Percentiles rank a stretch among this genome's conserved stretches.
These are phyloP conservation scores for Podila verticillata DNA, from an alignment of 192 early-diverging fungal genomes.

Conservation along the genomic window DNA sequence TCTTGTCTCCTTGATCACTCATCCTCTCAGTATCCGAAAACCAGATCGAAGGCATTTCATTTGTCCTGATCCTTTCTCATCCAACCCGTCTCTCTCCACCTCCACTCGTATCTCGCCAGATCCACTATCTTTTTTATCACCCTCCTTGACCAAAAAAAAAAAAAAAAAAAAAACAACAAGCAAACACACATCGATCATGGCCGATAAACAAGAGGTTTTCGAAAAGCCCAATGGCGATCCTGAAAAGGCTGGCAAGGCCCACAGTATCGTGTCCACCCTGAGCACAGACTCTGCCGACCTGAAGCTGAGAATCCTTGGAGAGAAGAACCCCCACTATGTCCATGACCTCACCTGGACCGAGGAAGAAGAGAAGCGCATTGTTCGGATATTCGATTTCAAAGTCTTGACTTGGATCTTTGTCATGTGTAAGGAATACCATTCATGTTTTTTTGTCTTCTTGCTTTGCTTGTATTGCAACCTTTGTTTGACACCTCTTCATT, in stretches of 20 bases:
- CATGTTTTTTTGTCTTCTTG: no score
- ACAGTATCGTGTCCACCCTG: slow-evolving; percentile 19
- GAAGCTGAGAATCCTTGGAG: slow-evolving; percentile 17
- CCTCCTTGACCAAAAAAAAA: background rate
- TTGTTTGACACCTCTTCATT: background rate
- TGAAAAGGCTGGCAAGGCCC: slow-evolving; percentile 20
- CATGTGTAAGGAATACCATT: slow-evolving; percentile 55
- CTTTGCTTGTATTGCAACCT: background rate
- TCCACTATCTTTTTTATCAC: background rate
- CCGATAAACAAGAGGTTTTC: slow-evolving; percentile 24
- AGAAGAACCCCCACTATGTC: slow-evolving; percentile 33
- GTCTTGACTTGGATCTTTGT: slow-evolving; percentile 54
- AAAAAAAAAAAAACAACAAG: background rate
- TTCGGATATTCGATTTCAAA: slow-evolving; percentile 58
- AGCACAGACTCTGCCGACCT: slow-evolving; percentile 17
- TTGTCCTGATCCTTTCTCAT: background rate
- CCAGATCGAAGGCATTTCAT: background rate
- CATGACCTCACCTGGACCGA: slow-evolving; percentile 57
- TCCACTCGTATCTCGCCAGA: background rate
- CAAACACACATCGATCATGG: background rate
- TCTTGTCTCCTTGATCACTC: background rate
- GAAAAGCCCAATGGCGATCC: background rate
- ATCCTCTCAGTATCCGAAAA: background rate
- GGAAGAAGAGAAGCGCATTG: slow-evolving; percentile 58
- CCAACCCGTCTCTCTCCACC: background rate